Base-by-base conservation (phyloP, 169 alveolate genomes). In the Blepharisma undulans region DNA sequence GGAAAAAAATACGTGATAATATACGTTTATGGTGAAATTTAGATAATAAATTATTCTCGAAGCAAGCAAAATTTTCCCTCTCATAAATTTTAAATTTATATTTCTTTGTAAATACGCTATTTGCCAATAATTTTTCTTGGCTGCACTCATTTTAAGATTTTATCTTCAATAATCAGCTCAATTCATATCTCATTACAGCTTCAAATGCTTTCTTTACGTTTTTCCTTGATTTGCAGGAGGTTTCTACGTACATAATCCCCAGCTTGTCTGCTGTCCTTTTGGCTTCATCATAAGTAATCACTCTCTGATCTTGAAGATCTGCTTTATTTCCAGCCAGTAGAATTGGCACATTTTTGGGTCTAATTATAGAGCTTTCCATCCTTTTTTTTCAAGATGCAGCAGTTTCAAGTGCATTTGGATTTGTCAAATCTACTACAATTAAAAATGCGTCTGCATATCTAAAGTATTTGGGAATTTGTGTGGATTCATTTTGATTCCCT, bases 361-460 rank as follows among this genome's bases (percentile, higher is more conserved):
- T 12, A 76, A 18, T 97, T 97, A 84, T 99, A 99, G 66, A 98
- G 98, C 90, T 98, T 99, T 60, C 96, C 94, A 91, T 98, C 96
- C 99, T 99, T 98, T 76, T 95, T 98, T 81, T 98, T 98, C 76
- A 99, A 98, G 91, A 96, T 96, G 48, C 98, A 97, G 71, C 98
- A 94, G 84, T 97, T 99, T 97, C 98, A 94, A 98, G 98, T 79
- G 99, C 95, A 88, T 98, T 98, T 79, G 99, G 92, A 91, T 99
- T 97, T 66, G 99, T 98, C 85, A 99, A 98, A 88, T 99, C 99
- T 91, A 98, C 99, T 66, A 99, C 99, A 77, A 98, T 95, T 32
- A 99, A 94, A 27, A 99, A 99, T n/a, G 99, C 99, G n/a, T 99
- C 99, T 29, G 99, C 99, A 71, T 99, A 99, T 93, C 99, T 95